These are phyloP conservation scores for Barnettozyma populi DNA, from an alignment of 805 yeast species.

Conservation along the genomic window DNA sequence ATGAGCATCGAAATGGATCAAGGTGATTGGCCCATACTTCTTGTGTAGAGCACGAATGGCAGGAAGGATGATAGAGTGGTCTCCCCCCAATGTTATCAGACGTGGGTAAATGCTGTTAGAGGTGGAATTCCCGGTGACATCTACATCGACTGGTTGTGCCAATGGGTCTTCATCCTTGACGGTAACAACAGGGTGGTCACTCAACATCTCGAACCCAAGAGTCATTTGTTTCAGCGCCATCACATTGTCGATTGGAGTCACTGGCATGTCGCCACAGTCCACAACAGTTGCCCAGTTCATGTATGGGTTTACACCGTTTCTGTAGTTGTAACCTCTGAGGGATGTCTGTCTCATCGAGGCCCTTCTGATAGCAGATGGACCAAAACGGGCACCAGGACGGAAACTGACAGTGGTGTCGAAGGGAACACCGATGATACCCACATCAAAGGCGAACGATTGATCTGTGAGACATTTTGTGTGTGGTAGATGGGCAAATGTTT, in stretches of 20 bases:
- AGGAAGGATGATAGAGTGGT: slow-evolving; percentile 71
- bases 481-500: slow-evolving; percentile 71
- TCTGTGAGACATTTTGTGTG: slow-evolving; percentile 51
- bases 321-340: slow-evolving; percentile 62
- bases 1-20: slow-evolving; percentile 83
- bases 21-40: slow-evolving; percentile 60
- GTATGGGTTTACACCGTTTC: slow-evolving; percentile 61
- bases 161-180: slow-evolving; percentile 5
- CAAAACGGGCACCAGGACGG: slow-evolving; percentile 80
- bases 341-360: slow-evolving; percentile 69
- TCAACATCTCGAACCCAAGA: slow-evolving; percentile 48
- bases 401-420: slow-evolving; percentile 79
- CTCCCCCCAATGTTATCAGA: slow-evolving; percentile 74
- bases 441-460: slow-evolving; percentile 47
- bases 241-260: slow-evolving; percentile 62
- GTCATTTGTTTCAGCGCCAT: slow-evolving; percentile 62
- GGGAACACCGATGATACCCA: slow-evolving; percentile 74
- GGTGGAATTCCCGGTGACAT: slow-evolving; percentile 17
- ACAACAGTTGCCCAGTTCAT: slow-evolving; percentile 45
- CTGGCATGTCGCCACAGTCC: slow-evolving; percentile 67
- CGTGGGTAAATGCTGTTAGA: slow-evolving; percentile 42
- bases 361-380: slow-evolving; percentile 65
- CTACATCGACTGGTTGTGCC: not conserved
- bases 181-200: not conserved
- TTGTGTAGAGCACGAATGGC: slow-evolving; percentile 60